Conservation (phyloP, 441 rosid genomes). For the Jatropha podagrica region DNA sequence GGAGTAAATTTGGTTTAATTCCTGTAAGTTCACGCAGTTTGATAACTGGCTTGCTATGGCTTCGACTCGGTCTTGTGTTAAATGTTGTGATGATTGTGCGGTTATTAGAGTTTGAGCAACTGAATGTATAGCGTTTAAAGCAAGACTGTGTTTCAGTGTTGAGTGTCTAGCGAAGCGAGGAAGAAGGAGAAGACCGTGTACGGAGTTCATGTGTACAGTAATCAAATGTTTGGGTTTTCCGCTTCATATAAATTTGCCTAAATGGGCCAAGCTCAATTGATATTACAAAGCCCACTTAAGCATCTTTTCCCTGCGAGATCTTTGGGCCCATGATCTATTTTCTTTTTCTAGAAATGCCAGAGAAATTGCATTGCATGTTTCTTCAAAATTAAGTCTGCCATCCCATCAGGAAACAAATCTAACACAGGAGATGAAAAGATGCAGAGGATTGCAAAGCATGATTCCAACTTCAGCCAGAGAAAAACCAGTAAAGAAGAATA, state of each 20-base stretch:
- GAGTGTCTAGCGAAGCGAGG: background rate
- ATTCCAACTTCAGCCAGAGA: too few relatives aligned
- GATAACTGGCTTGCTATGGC: conserved; percentile 39
- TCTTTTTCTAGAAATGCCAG: background rate
- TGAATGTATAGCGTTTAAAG: background rate
- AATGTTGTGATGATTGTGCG: background rate
- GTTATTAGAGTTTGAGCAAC: background rate
- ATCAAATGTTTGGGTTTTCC: background rate
- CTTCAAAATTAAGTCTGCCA: too few relatives aligned
- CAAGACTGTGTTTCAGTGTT: background rate
- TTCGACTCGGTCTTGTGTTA: conserved; percentile 21
- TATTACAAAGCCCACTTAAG: conserved; percentile 8
- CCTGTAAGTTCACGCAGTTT: conserved; percentile 38
- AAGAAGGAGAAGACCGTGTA: background rate
- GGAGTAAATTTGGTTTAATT: conserved; percentile 51
- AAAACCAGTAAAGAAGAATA: too few relatives aligned
- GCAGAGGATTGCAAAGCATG: too few relatives aligned
- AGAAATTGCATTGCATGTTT: background rate
- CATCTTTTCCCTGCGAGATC: background rate
- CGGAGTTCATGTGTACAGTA: background rate
- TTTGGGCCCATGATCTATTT: background rate
- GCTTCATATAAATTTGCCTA: background rate
- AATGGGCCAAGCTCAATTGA: background rate
- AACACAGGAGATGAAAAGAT: too few relatives aligned
- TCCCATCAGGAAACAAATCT: too few relatives aligned